These are phyloP conservation scores for Huntiella abstrusa DNA, from an alignment of 2,329 filamentous ascomycete genomes.

Conservation along the genomic window DNA sequence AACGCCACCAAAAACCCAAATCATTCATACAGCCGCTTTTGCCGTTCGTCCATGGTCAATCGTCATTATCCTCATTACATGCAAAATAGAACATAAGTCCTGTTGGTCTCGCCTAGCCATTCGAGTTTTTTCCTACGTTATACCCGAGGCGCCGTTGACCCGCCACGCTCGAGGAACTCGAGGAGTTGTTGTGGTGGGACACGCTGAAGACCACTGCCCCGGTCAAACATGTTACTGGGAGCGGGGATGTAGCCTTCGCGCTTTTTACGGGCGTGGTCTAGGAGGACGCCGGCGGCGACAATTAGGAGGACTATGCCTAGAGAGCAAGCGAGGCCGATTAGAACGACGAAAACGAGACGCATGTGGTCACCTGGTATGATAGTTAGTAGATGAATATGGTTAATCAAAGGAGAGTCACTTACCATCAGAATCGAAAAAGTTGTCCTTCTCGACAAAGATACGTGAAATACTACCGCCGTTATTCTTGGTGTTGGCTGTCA, in stretches of 20 bases:
- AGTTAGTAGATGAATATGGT: conserved; percentile 10
- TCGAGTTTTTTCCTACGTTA: background rate
- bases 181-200: conserved; percentile 43
- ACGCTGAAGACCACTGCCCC: conserved; percentile 36
- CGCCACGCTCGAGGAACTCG: conserved; percentile 31
- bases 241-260: conserved; percentile 67
- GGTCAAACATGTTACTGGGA: conserved; percentile 45
- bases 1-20: conserved; percentile 4
- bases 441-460: conserved; percentile 66
- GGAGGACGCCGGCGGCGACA: conserved; percentile 52
- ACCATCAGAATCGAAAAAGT: conserved; percentile 51
- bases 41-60: background rate
- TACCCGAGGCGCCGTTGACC: conserved; percentile 29
- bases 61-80: background rate
- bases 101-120: background rate
- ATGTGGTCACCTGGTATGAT: conserved; percentile 32
- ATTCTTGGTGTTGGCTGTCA: conserved; percentile 50
- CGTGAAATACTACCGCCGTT: conserved; percentile 55
- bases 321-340: conserved; percentile 63
- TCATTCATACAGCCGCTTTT: background rate
- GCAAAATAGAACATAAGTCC: background rate
- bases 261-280: conserved; percentile 59
- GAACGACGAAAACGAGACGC: conserved; percentile 57
- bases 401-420: conserved; percentile 19
- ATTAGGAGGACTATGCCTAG: conserved; percentile 61